Base-by-base conservation (phyloP, 768 basidiomycete genomes). In the Sporobolomyces phaffii region DNA sequence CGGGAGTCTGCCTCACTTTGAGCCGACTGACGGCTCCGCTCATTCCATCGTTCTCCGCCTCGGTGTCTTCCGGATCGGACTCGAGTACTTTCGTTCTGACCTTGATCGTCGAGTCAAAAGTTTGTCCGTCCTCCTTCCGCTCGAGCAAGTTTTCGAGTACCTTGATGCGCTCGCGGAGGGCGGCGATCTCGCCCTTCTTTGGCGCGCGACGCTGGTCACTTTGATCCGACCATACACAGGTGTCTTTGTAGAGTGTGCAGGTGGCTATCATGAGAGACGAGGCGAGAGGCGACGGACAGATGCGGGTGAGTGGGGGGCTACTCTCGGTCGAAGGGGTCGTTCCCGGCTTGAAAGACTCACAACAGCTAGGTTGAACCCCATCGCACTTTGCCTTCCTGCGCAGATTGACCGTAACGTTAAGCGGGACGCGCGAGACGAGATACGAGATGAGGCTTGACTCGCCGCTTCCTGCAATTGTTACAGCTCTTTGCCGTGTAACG, bases 341-440 rank as follows among this genome's bases (percentile, higher is more conserved):
- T n/a, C n/a, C n/a, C n/a, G n/a, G n/a, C n/a, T n/a, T n/a, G n/a
- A 40, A 20, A 7, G 20, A 58, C 56, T 28, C 14, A 64, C 50
- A 44, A 41, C 64, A 60, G 22, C 18, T 20, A 0, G 64, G 58
- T 7, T 24, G 20, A 0, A 29, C 26, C 7, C 58, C 64, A 34
- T 65, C 64, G 34, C 64, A 65, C 20, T 65, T 65, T 5, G 50
- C 43, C 45, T 65, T 65, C 44, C 64, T 65, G 50, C 18, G n/a
- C 0, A 9, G 38, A 6, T 18, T 40, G 17, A 49, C n/a, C n/a
- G 45, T 17, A 9, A 7, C 45, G n/a, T 22, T 18, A n/a, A 13
- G 18, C 4, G 29, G 44, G 15, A 20, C 38, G 41, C 13, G 24
- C 13, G 34, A 10, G 15, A 3, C n/a, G 2, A n/a, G 22, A 34